phyloP scores from a whole-genome alignment of 768 basidiomycete genomes.

The Botryobasidium botryosum region DNA sequence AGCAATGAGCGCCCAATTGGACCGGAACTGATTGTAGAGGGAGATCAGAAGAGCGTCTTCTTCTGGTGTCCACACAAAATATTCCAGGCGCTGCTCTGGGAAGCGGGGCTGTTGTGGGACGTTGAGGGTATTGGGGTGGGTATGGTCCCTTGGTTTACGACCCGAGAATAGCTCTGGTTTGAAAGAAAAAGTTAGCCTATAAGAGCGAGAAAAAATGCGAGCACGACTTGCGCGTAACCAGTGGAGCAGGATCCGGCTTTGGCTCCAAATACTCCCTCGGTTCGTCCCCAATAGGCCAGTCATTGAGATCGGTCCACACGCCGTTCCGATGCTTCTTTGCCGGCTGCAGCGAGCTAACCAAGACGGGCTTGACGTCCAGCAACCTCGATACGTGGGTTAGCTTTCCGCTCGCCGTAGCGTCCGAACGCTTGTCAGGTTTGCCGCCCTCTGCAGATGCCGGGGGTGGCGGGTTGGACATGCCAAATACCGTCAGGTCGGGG shows the following conservation, averaged over 20 bases:
- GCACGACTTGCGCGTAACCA: constrained; percentile 10
- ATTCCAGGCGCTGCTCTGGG: constrained; percentile 2
- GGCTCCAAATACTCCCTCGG: constrained; percentile 6
- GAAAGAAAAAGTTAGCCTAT: neutral
- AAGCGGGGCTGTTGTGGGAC: constrained; percentile 5
- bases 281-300: constrained; percentile 14
- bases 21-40: constrained; percentile 23
- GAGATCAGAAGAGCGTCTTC: constrained; percentile 24
- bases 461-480: constrained; percentile 26
- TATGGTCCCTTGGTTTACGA: neutral
- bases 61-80: constrained; percentile 13
- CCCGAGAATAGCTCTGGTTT: constrained; percentile 8
- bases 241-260: constrained; percentile 8
- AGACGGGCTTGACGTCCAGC: constrained; percentile 67
- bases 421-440: constrained; percentile 48
- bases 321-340: constrained; percentile 53
- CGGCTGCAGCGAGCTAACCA: constrained; percentile 73
- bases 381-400: constrained; percentile 59
- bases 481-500: constrained; percentile 51
- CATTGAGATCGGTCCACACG: constrained; percentile 40
- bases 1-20: constrained; percentile 30
- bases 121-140: neutral
- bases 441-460: constrained; percentile 17
- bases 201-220: neutral
- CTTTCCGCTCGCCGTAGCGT: constrained; percentile 57